phyloP scores from a whole-genome alignment of 192 early-diverging fungal species.

The Bifiguratus adelaidae region DNA sequence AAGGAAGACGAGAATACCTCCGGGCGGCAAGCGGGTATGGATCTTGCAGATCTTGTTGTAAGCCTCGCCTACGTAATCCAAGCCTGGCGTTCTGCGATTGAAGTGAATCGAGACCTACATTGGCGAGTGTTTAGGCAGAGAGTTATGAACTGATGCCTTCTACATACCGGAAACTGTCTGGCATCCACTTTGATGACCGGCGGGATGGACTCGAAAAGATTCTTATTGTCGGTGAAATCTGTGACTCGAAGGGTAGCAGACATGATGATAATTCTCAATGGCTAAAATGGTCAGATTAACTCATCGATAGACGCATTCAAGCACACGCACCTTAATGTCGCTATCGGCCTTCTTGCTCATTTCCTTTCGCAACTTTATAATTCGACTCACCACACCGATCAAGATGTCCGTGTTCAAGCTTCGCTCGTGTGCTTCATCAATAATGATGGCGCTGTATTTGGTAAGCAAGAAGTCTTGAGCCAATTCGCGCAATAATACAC shows the following conservation, averaged over 20 bases:
- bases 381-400: constrained; percentile 91
- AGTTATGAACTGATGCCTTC: too few relatives aligned
- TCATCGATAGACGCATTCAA: neutral
- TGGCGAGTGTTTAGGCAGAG: too few relatives aligned
- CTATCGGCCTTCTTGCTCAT: constrained; percentile 33
- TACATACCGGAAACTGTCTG: constrained; percentile 73
- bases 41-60: constrained; percentile 91
- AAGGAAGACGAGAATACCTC: too few relatives aligned
- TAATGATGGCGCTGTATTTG: constrained; percentile 92
- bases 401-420: constrained; percentile 96
- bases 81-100: constrained; percentile 80
- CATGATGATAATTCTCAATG: constrained; percentile 97
- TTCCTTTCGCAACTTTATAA: constrained; percentile 69
- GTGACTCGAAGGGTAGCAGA: constrained; percentile 94
- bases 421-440: constrained; percentile 98
- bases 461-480: constrained; percentile 77
- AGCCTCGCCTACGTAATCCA: constrained; percentile 80
- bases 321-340: constrained; percentile 23
- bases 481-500: constrained; percentile 93
- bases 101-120: constrained; percentile 78
- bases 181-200: constrained; percentile 90
- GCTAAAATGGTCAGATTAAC: constrained; percentile 23
- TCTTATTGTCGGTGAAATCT: constrained; percentile 83
- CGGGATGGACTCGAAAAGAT: constrained; percentile 60
- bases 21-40: constrained; percentile 82